Conservation (phyloP, 768 basidiomycete genomes). For the Tulasnella sp. region DNA sequence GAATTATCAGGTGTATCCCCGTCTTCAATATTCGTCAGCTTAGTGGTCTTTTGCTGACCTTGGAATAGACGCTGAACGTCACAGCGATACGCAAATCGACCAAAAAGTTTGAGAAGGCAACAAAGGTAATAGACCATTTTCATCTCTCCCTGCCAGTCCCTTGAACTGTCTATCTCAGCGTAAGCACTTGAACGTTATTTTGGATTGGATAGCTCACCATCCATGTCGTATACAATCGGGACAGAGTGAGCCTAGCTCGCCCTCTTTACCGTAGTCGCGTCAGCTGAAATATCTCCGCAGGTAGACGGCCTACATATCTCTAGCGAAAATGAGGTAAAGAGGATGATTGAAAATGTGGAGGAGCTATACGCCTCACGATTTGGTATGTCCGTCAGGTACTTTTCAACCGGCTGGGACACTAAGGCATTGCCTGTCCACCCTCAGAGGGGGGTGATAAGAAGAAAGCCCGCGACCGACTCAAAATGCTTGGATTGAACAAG, state of each 20-base stretch:
- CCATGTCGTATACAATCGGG: constrained; percentile 67
- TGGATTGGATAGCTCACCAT: constrained; percentile 41
- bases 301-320: constrained; percentile 12
- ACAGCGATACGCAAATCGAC: constrained; percentile 81
- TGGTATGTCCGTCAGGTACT: constrained; percentile 36
- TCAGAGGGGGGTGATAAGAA: constrained; percentile 64
- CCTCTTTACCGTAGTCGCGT: not conserved
- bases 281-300: not conserved
- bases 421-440: constrained; percentile 17
- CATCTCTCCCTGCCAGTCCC: too few relatives aligned
- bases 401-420: not conserved
- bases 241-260: constrained; percentile 41
- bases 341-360: constrained; percentile 68
- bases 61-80: constrained; percentile 61
- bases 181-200: too few relatives aligned
- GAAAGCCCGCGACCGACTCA: constrained; percentile 55
- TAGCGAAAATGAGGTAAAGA: constrained; percentile 30
- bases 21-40: not conserved
- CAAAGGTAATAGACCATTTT: constrained; percentile 37
- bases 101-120: constrained; percentile 76
- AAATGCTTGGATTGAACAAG: constrained; percentile 38
- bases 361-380: constrained; percentile 65
- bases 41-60: not conserved
- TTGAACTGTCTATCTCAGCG: too few relatives aligned
- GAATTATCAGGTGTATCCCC: constrained; percentile 63